Base-by-base conservation (phyloP, 441 rosid species). In the Gossypium laxum region DNA sequence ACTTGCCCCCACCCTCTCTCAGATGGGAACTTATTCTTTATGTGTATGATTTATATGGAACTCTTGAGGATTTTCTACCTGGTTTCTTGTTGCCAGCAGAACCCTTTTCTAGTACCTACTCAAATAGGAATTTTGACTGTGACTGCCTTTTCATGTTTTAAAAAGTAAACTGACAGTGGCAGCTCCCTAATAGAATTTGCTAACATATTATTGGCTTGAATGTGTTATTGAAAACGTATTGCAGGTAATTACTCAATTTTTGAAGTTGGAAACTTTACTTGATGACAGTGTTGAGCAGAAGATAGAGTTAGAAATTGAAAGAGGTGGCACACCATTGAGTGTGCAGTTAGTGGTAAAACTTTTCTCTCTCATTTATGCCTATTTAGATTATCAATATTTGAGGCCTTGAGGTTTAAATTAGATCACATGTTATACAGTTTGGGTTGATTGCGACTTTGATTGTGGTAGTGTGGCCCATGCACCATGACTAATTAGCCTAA, bases 201-300 rank as follows among this genome's bases (percentile, higher is more conserved):
- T 45, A 48, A 26, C 2, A 2, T 58, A 19, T 3, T 58, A 47
- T 78, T 62, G 71, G 56, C 58, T 76, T 76, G 62, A 47, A 71
- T 72, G 54, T 72, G 55, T 63, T 62, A 48, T 63, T 74, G 75
- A 67, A 22, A 75, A 80, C 12, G 67, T 77, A 43, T 71, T 75
- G 80, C 87, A 95, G 99, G 93, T 95, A 41, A 85, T 85, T 72
- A 92, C 99, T 10, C 97, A 84, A 69, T 92, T 95, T 87, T 79
- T 92, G 75, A 88, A 76, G 72, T 74, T 95, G 89, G 99, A 92
- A 81, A 82, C 82, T 61, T 74, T 91, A 74, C 85, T 95, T 71
- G 99, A 95, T 85, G 96, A 91, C 65, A 80, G 84, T 75, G 96
- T 92, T 64, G 87, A 80, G 61, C 85, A 84, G 67, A 75, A 70